Base-by-base conservation (phyloP, 2,329 filamentous ascomycete species). In the Diaporthe longicolla region DNA sequence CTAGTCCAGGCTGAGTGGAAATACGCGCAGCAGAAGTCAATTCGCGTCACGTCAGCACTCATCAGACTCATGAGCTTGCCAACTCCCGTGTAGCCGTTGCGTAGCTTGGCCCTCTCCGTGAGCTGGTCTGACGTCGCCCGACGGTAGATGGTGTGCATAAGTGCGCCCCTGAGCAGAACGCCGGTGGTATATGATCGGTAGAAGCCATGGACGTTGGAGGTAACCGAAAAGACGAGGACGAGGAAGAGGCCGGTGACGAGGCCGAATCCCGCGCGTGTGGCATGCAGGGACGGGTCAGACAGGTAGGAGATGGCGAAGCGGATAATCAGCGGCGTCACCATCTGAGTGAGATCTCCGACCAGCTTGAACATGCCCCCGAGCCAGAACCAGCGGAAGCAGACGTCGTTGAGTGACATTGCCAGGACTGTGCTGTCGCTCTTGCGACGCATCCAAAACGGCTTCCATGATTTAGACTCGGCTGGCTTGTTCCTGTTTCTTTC, bases 51-150 rank as follows among this genome's bases (percentile, higher is more conserved):
- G 19, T 81, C 80, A 3, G 80, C 80, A 13, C 80, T 81, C 76
- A 81, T 81, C 17, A 81, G 69, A 50, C 79, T 81, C 77, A 80
- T 81, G 13, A 81, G 74, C 61, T 81, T 81, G 19, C 79, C 80
- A 0, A 77, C 80, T 0, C 74, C 77, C 0, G 80, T 74, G 0
- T 73, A 76, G 15, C 75, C 75, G 21, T 78, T 74, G 3, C 57
- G 57, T n/a, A 80, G 73, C 65, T 76, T 76, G 1, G 74, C 76
- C 35, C 63, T 59, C 13, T 75, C 68, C 7, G 76, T 74, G 40
- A 78, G 75, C 61, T 74, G 76, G 35, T 71, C 69, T 15, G 74
- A 78, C 29, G 78, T 79, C 17, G 77, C 78, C 17, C 78, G 69
- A 4, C 77, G 71, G 73, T 78, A 78, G 65, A 78, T 77, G 37